Conservation (phyloP, 371 early-diverging fungal genomes). For the Astathelohania contejeani region DNA sequence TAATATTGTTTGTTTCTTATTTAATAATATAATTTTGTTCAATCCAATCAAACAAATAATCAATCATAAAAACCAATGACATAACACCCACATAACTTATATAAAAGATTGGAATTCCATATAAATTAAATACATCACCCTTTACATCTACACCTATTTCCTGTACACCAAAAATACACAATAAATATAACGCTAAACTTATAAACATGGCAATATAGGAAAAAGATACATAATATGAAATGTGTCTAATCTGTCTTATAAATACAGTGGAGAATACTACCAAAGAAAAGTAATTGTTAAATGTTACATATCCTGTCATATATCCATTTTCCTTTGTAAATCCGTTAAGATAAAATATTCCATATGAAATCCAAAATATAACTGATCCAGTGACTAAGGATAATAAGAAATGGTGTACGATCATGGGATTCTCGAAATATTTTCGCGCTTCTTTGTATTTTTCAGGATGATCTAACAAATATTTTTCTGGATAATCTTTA, state of each 20-base stretch:
- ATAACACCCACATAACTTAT: not conserved
- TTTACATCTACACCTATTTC: constrained; percentile 5
- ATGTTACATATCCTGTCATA: constrained; percentile 23
- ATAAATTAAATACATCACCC: not conserved
- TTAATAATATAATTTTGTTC: not conserved
- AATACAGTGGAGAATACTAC: constrained; percentile 39
- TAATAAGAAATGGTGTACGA: constrained; percentile 20
- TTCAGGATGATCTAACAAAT: constrained; percentile 21
- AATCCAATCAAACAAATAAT: not conserved
- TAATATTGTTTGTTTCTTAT: no score
- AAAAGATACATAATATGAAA: constrained; percentile 21
- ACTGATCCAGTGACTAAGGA: constrained; percentile 20
- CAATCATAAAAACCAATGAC: not conserved
- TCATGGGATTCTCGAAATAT: constrained; percentile 16
- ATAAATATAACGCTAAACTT: constrained; percentile 14
- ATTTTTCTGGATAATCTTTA: constrained; percentile 27
- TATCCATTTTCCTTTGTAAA: constrained; percentile 14
- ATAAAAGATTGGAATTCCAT: constrained; percentile 6
- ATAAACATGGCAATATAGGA: constrained; percentile 24
- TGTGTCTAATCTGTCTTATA: constrained; percentile 28
- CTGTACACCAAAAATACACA: constrained; percentile 31
- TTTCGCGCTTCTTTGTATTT: constrained; percentile 16
- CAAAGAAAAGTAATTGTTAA: constrained; percentile 25
- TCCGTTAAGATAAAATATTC: constrained; percentile 16
- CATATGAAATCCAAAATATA: constrained; percentile 14